Evolutionary conservation across 805 yeast species (phyloP), one percentile per base, ranked within the genome.

Genomic region (Cyberlindnera mississippiensis): DNA sequence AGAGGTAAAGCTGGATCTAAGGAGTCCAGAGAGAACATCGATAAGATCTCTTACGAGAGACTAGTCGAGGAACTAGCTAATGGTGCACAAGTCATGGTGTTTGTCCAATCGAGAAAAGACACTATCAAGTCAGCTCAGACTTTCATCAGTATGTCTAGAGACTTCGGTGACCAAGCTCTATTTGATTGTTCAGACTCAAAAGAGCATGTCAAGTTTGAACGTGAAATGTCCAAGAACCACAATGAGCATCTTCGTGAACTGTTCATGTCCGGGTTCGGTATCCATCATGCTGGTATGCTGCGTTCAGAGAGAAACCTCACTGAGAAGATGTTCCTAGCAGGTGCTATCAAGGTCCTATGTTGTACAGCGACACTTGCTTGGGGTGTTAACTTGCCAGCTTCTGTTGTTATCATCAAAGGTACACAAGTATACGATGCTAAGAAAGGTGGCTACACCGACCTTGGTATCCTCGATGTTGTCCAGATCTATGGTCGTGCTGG

Each of bases 251-350:
- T 89, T 59, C 72, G 80, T 40, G 98, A 93, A 53, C 67, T 93
- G 11, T 87, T 87, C 53, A 78, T 69, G 37, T 66, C 69, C 99
- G 95, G 86, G 44, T 71, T 93, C 61, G 98, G 97, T 31, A 74
- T 86, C 3, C 99, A 93, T 64, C 98, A 93, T 68, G 99, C 99
- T 1, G 99, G 99, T 54, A 79, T 93, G 86, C 71, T 89, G 26
- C 73, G 98, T 40, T 69, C 87, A 3, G 99, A 93, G 57, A 75
- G 99, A 55, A 89, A 88, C 58, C 63, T 89, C 43, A 83, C 93
- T 0, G 99, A 93, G 55, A 81, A 78, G 54, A 73, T 91, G 78
- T 93, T 93, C 60, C 71, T 82, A 26, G 69, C 72, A 22, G 97
- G 97, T 35, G 84, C 88, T 2, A 83, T 93, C 45, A 86, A 82